These are phyloP conservation scores for Lepiota venenata DNA, from an alignment of 768 basidiomycete genomes.

Conservation along the genomic window DNA sequence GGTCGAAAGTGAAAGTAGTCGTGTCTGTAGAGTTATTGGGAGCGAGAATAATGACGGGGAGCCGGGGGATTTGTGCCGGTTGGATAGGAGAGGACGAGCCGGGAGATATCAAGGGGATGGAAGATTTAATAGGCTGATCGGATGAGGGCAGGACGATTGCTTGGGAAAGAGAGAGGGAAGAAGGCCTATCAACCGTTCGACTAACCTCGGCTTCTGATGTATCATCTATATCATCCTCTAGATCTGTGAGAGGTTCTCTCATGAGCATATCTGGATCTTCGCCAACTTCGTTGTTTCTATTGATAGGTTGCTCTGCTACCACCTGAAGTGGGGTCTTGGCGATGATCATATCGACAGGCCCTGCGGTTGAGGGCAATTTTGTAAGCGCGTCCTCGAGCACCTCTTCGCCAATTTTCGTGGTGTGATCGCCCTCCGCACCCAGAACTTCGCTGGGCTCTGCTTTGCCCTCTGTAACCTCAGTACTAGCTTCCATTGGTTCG, in stretches of 20 bases:
- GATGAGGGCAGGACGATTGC: background rate
- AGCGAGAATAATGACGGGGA: slow-evolving; percentile 27
- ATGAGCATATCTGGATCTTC: slow-evolving; percentile 5
- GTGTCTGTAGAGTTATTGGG: slow-evolving; percentile 17
- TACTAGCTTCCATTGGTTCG: background rate
- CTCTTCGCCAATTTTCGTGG: slow-evolving; percentile 13
- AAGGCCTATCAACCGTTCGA: slow-evolving; percentile 1
- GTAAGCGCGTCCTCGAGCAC: background rate
- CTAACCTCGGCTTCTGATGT: slow-evolving; percentile 3
- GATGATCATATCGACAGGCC: background rate
- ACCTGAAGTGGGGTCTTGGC: background rate
- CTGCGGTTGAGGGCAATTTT: background rate
- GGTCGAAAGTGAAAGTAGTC: slow-evolving; percentile 15
- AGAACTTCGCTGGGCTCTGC: slow-evolving; percentile 5
- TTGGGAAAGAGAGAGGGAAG: background rate
- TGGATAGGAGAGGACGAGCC: slow-evolving; percentile 10
- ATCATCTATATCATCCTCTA: background rate
- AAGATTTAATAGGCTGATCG: slow-evolving; percentile 9
- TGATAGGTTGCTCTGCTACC: background rate
- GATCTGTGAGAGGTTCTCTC: background rate
- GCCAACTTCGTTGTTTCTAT: background rate
- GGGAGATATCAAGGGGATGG: slow-evolving; percentile 8
- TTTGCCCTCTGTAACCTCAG: background rate
- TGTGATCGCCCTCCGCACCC: slow-evolving; percentile 8
- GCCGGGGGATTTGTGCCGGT: slow-evolving; percentile 2